Percentiles rank a stretch among this genome's conserved stretches.
These are phyloP conservation scores for Balansia obtecta DNA, from an alignment of 2,329 filamentous ascomycete species.

Conservation along the genomic window DNA sequence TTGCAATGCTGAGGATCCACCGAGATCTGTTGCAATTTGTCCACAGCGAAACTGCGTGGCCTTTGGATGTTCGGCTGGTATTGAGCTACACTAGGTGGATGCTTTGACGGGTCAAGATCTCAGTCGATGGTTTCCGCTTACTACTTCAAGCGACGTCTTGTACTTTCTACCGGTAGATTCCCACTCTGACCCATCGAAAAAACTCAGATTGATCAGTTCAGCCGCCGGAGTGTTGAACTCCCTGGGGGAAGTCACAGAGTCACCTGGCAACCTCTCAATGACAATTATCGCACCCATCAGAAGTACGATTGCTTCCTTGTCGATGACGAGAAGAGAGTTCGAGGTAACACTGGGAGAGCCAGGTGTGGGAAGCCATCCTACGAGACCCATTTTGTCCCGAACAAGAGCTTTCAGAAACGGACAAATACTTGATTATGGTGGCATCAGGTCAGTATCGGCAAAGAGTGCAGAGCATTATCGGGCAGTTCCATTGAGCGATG, in stretches of 20 bases:
- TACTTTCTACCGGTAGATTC: conserved; percentile 47
- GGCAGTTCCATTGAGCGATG: conserved; percentile 52
- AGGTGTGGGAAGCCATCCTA: background rate
- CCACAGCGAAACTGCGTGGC: conserved; percentile 52
- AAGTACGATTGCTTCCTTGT: conserved; percentile 10
- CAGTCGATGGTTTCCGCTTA: conserved; percentile 42
- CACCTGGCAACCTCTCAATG: conserved; percentile 13
- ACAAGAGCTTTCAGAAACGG: background rate
- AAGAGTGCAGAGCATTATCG: conserved; percentile 46
- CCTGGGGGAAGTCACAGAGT: conserved; percentile 10
- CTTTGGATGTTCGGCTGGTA: conserved; percentile 49
- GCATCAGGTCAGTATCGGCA: conserved; percentile 21
- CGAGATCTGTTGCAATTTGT: conserved; percentile 52
- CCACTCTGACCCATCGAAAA: conserved; percentile 36
- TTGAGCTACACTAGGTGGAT: conserved; percentile 49
- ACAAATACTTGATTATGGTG: background rate
- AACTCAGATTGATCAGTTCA: conserved; percentile 50
- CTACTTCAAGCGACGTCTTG: conserved; percentile 39
- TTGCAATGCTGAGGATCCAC: conserved; percentile 48
- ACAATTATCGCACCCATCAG: conserved; percentile 11
- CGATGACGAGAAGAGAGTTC: background rate
- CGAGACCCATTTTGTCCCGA: background rate
- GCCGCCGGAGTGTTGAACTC: conserved; percentile 26
- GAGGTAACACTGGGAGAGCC: conserved; percentile 5
- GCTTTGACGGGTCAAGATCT: conserved; percentile 33